These are phyloP conservation scores for Calendula officinalis DNA, from an alignment of 129 eudicot species.

Conservation along the genomic window DNA sequence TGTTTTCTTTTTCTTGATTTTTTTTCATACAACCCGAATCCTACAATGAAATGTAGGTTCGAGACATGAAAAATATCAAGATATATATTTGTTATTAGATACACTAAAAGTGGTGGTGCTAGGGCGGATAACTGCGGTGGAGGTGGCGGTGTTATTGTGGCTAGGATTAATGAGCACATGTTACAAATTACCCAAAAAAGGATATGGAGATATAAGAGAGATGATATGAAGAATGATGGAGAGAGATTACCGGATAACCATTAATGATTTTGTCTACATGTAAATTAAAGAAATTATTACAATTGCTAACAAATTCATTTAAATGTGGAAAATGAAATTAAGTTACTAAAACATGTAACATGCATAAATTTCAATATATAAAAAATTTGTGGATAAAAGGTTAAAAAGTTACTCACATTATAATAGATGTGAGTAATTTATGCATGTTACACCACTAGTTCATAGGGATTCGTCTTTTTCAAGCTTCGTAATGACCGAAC, in stretches of 20 bases:
- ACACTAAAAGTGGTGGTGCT: not conserved
- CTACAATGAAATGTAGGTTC: conserved; percentile 17
- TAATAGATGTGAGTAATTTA: too few relatives aligned
- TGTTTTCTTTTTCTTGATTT: conserved; percentile 28
- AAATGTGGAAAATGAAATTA: not conserved
- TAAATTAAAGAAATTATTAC: too few relatives aligned
- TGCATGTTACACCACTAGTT: too few relatives aligned
- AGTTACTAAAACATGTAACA: too few relatives aligned
- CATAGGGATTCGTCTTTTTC: too few relatives aligned
- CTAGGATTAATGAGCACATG: conserved; percentile 18
- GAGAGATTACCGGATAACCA: conserved; percentile 27
- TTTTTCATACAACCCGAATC: conserved; percentile 32
- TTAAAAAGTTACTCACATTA: too few relatives aligned
- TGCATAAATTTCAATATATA: too few relatives aligned
- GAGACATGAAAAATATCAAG: conserved; percentile 32
- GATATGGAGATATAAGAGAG: not conserved
- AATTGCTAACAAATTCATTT: too few relatives aligned
- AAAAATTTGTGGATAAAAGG: too few relatives aligned
- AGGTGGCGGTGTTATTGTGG: conserved; percentile 16
- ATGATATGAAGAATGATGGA: not conserved
- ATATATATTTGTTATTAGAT: conserved; percentile 15
- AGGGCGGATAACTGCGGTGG: conserved; percentile 20
- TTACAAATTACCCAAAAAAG: not conserved
- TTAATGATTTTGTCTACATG: not conserved
- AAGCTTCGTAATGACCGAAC: too few relatives aligned